phyloP scores from a whole-genome alignment of 2,329 filamentous ascomycete species.

The Ascochyta pisi region DNA sequence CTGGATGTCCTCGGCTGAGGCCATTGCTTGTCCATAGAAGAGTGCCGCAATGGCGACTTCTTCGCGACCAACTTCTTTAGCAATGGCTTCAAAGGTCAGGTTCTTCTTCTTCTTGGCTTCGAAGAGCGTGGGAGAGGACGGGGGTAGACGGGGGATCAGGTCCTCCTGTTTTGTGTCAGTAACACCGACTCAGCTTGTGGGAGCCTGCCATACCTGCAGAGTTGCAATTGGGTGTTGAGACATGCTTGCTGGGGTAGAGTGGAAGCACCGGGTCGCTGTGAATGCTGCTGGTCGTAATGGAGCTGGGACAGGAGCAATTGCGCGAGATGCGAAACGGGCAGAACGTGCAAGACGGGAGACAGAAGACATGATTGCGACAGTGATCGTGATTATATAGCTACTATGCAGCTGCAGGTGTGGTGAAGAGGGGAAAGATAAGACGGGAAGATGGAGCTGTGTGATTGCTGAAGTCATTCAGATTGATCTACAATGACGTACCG shows the following conservation, averaged over 20 bases:
- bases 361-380: constrained; percentile 31
- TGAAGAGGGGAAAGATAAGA: constrained; percentile 25
- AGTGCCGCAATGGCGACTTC: constrained; percentile 86
- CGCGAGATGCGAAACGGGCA: constrained; percentile 39
- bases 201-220: constrained; percentile 39
- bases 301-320: constrained; percentile 34
- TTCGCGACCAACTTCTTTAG: constrained; percentile 73
- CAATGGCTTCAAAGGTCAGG: constrained; percentile 82
- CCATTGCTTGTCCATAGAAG: constrained; percentile 87
- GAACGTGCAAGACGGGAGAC: constrained; percentile 40
- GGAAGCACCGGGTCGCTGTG: constrained; percentile 36
- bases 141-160: constrained; percentile 72
- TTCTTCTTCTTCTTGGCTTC: constrained; percentile 77
- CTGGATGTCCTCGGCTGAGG: constrained; percentile 71
- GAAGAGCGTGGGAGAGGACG: constrained; percentile 76
- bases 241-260: constrained; percentile 39
- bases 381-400: constrained; percentile 20
- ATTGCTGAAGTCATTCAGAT: constrained; percentile 12
- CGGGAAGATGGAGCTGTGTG: constrained; percentile 20
- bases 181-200: background rate
- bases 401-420: constrained; percentile 19
- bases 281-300: constrained; percentile 27
- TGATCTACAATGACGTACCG: constrained; percentile 19
- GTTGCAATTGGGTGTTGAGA: constrained; percentile 50
- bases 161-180: constrained; percentile 59